A percentile compares a stretch with the other conserved stretches of the same genome.
Conservation (phyloP, 2,329 filamentous ascomycete genomes). For the Xylaria sp. region DNA sequence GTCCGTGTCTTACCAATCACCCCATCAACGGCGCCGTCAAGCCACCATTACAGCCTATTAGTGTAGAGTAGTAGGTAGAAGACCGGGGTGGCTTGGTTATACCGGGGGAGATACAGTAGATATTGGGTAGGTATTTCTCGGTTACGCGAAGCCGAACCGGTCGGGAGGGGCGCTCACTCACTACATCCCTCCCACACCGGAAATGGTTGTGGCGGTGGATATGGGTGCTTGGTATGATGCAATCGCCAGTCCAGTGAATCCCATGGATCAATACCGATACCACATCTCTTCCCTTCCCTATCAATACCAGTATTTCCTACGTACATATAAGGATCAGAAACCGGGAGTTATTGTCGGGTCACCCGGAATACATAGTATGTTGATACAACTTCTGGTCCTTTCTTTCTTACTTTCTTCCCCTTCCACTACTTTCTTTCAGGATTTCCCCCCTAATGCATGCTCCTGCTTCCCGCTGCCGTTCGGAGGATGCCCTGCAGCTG, state of each 20-base stretch:
- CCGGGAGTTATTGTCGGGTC: slow-evolving; percentile 9
- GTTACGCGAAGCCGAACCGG: slow-evolving; percentile 24
- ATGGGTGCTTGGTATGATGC: slow-evolving; percentile 32
- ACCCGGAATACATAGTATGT: neutral
- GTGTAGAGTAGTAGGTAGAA: neutral
- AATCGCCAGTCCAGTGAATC: slow-evolving; percentile 22
- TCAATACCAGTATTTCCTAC: slow-evolving; percentile 3
- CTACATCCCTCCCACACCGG: slow-evolving; percentile 12
- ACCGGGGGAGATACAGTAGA: neutral
- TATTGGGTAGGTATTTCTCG: neutral
- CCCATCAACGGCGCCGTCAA: neutral
- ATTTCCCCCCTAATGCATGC: slow-evolving; percentile 17
- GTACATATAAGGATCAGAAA: neutral
- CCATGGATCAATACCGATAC: neutral
- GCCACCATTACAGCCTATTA: slow-evolving; percentile 1
- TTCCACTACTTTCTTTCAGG: neutral
- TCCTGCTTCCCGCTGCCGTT: neutral
- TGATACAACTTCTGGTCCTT: slow-evolving; percentile 7
- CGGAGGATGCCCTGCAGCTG: slow-evolving; percentile 21
- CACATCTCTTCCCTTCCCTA: neutral
- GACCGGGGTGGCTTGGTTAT: slow-evolving; percentile 14
- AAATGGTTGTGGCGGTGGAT: slow-evolving; percentile 25
- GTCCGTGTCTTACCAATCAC: neutral
- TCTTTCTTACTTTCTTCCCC: neutral
- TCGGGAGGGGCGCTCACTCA: slow-evolving; percentile 28